A percentile compares a stretch with the other conserved stretches of the same genome.
Conservation (phyloP, 306 rosid species). For the Trichosanthes cucumerina region DNA sequence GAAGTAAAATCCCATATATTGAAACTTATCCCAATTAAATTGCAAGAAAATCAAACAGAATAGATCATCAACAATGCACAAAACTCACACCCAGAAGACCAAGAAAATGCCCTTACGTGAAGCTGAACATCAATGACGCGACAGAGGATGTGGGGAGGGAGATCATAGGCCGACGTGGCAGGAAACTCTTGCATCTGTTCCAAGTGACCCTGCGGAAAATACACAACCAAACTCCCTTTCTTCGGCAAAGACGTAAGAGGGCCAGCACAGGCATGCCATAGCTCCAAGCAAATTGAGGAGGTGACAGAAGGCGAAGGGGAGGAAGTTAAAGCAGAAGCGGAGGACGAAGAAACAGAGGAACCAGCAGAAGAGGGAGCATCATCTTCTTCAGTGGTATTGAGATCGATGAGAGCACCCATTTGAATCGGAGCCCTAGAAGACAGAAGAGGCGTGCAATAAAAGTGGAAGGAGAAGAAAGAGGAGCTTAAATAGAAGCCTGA, state of each 20-base stretch:
- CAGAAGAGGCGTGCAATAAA: background rate
- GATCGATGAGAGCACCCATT: conserved; percentile 90
- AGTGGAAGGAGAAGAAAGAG: conserved; percentile 3
- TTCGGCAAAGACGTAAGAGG: conserved; percentile 83
- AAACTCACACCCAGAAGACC: conserved; percentile 3
- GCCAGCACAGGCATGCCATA: conserved; percentile 99
- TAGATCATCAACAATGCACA: background rate
- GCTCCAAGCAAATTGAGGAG: conserved; percentile 73
- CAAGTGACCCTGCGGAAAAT: conserved; percentile 88
- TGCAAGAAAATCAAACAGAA: background rate
- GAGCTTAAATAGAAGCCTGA: conserved; percentile 10
- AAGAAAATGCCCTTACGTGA: conserved; percentile 38
- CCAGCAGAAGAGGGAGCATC: conserved; percentile 53
- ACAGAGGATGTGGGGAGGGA: conserved; percentile 85
- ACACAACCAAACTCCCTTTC: conserved; percentile 77
- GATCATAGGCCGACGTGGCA: conserved; percentile 39
- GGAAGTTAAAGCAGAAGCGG: conserved; percentile 26
- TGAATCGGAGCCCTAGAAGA: conserved; percentile 7
- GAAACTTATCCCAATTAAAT: background rate
- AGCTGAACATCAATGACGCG: conserved; percentile 91
- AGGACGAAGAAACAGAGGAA: conserved; percentile 39
- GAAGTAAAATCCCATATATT: background rate
- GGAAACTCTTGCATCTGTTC: conserved; percentile 69
- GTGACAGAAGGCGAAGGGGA: conserved; percentile 19
- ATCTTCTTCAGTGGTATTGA: conserved; percentile 86